These are phyloP conservation scores for Dalbergia oliveri DNA, from an alignment of 306 rosid genomes.

Conservation along the genomic window DNA sequence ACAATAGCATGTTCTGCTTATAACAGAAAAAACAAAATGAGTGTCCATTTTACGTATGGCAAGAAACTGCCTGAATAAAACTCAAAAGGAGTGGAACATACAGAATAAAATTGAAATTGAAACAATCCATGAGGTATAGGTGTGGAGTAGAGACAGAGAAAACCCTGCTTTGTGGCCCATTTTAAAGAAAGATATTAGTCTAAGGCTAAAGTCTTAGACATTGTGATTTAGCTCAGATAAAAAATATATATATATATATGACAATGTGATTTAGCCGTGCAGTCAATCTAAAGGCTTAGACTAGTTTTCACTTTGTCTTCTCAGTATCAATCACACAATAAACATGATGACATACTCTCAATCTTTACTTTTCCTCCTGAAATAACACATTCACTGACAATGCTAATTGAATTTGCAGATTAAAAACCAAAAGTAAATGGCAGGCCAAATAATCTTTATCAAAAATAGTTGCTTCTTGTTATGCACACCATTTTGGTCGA, in stretches of 20 bases:
- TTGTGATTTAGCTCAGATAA: slow-evolving; percentile 4
- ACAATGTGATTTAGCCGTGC: background rate
- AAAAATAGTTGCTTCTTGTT: slow-evolving; percentile 36
- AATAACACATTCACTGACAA: slow-evolving; percentile 28
- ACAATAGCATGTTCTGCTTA: background rate
- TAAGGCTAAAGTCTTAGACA: slow-evolving; percentile 40
- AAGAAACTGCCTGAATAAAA: background rate
- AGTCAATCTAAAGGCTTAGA: slow-evolving; percentile 39
- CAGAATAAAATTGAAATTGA: slow-evolving; percentile 1
- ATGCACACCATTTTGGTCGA: slow-evolving; percentile 76
- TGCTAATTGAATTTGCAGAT: slow-evolving; percentile 47
- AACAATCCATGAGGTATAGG: background rate
- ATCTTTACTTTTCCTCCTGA: slow-evolving; percentile 35
- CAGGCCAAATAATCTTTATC: slow-evolving; percentile 34
- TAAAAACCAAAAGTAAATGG: slow-evolving; percentile 39
- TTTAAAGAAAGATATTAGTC: no score
- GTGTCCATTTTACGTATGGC: background rate
- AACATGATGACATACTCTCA: slow-evolving; percentile 30
- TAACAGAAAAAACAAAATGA: background rate
- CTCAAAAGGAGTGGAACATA: background rate
- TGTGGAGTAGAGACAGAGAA: background rate
- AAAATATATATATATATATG: no score
- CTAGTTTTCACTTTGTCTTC: slow-evolving; percentile 43
- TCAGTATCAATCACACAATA: slow-evolving; percentile 12
- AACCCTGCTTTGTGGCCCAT: background rate